These are phyloP conservation scores for Penicillium parvum DNA, from an alignment of 495 filamentous ascomycete species.

Conservation along the genomic window DNA sequence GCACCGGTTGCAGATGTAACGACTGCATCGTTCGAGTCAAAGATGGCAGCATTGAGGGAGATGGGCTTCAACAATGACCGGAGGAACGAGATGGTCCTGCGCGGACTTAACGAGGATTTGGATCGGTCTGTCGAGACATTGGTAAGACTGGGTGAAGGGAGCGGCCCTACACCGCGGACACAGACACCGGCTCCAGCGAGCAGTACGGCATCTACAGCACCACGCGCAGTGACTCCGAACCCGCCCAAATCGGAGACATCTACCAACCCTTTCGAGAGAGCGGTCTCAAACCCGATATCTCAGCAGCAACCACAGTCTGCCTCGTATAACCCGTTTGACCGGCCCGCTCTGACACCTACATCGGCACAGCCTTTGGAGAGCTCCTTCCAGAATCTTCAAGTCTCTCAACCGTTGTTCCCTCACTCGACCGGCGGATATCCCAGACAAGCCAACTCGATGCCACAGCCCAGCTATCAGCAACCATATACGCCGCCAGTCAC, in stretches of 20 bases:
- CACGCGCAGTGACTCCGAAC: not conserved
- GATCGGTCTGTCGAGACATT: constrained; percentile 81
- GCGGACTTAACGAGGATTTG: constrained; percentile 74
- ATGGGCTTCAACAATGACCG: constrained; percentile 92
- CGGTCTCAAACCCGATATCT: constrained; percentile 34
- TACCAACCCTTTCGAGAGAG: constrained; percentile 50
- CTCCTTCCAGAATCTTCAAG: constrained; percentile 68
- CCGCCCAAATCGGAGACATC: constrained; percentile 18
- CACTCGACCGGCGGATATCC: constrained; percentile 78
- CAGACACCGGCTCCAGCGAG: constrained; percentile 31
- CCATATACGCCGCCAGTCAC: constrained; percentile 58
- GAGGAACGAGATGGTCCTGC: constrained; percentile 72
- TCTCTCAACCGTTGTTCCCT: constrained; percentile 71
- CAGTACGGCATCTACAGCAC: constrained; percentile 20
- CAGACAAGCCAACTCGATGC: constrained; percentile 45
- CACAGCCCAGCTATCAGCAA: constrained; percentile 48
- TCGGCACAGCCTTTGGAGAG: constrained; percentile 60
- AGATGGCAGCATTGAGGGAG: constrained; percentile 72
- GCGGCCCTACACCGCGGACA: constrained; percentile 36
- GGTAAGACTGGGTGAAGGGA: constrained; percentile 69
- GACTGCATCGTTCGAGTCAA: constrained; percentile 57
- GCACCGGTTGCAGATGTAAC: constrained; percentile 56
- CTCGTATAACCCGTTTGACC: constrained; percentile 67
- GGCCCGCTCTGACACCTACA: constrained; percentile 29
- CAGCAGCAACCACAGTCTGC: constrained; percentile 21